These are phyloP conservation scores for Zygosaccharomyces bisporus DNA, from an alignment of 805 yeast species.

Conservation along the genomic window DNA sequence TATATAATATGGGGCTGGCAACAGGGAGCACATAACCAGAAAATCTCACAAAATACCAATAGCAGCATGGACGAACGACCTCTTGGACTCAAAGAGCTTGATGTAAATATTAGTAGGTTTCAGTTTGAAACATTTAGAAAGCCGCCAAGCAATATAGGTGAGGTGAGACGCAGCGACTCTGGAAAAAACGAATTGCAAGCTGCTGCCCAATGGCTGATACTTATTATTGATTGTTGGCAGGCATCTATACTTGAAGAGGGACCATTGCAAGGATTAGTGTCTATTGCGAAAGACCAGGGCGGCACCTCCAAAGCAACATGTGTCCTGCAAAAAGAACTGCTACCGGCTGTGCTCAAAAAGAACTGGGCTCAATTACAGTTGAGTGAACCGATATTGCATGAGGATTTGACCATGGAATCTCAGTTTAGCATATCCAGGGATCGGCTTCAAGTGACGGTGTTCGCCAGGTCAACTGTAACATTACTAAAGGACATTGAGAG, in stretches of 20 bases:
- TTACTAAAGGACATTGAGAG: constrained; percentile 4
- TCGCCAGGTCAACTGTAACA: constrained; percentile 4
- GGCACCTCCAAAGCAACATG: background rate
- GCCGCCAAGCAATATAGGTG: background rate
- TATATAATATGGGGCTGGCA: background rate
- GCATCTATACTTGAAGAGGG: background rate
- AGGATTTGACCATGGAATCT: constrained; percentile 4
- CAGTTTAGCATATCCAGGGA: constrained; percentile 3
- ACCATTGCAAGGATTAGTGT: background rate
- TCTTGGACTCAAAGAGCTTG: background rate
- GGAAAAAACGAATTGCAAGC: background rate
- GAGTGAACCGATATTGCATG: background rate
- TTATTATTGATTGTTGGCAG: background rate
- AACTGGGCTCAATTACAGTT: constrained; percentile 6
- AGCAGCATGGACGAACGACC: background rate
- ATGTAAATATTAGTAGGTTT: background rate
- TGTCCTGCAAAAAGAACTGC: background rate
- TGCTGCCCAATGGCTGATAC: background rate
- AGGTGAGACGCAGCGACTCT: background rate
- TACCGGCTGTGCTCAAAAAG: background rate
- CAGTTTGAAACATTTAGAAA: background rate
- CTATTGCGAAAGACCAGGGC: constrained; percentile 1
- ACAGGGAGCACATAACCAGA: background rate
- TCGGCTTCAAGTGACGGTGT: constrained; percentile 2
- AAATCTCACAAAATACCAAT: background rate